Evolutionary conservation across 768 basidiomycete genomes (phyloP).

Genomic region (Ephemerocybe angulata): DNA sequence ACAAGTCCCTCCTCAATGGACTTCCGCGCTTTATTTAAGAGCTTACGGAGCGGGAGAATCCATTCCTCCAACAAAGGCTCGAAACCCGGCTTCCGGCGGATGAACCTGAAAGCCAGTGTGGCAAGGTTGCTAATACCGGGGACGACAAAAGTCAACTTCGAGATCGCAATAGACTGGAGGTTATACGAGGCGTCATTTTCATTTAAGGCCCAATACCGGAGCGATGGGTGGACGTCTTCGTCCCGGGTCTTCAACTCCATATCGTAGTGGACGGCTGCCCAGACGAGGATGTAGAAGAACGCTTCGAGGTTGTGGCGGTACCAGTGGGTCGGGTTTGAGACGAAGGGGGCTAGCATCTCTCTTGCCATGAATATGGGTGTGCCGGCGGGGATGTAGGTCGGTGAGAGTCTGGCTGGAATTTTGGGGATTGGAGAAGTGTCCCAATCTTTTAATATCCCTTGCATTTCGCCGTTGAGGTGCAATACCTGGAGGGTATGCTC

Average conservation of each 20-base stretch:
- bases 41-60: conserved; percentile 11
- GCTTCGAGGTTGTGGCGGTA: conserved; percentile 26
- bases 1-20: background rate
- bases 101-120: background rate
- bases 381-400: conserved; percentile 22
- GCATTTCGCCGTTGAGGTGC: background rate
- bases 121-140: too few relatives aligned
- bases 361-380: conserved; percentile 28
- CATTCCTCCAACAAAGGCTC: conserved; percentile 9
- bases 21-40: conserved; percentile 1
- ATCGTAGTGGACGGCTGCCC: conserved; percentile 13
- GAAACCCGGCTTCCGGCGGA: background rate
- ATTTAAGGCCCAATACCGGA: background rate
- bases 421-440: conserved; percentile 15
- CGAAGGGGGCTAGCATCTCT: conserved; percentile 19
- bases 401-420: conserved; percentile 4
- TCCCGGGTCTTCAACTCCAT: background rate
- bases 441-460: conserved; percentile 27
- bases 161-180: background rate
- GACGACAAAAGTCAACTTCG: background rate
- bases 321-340: background rate
- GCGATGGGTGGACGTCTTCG: background rate
- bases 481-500: conserved; percentile 27
- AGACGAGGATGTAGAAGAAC: conserved; percentile 22
- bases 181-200: background rate